Evolutionary conservation across 2,329 filamentous ascomycete species (phyloP), one percentile per base, ranked within the genome.

Genomic region (Ramularia endophylla): DNA sequence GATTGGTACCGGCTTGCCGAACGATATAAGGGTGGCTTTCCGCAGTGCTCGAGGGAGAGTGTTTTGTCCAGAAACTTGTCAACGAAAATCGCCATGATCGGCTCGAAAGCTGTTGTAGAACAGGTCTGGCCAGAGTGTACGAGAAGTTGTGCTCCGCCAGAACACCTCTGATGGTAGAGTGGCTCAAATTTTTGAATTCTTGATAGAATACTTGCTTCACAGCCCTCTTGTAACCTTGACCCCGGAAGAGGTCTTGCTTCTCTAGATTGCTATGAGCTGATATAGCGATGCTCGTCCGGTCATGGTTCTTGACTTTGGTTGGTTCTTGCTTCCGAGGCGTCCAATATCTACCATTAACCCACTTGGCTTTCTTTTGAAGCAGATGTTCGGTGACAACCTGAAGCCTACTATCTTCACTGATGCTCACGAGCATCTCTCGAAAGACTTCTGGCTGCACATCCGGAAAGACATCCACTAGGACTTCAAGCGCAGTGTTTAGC

Each of bases 361-460:
- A 86, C 36, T 77, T 74, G 40, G 77, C 74, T 27, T 79, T 77
- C 55, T 83, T 80, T 66, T 85, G 87, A 44, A 92, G 70, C 44
- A 92, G 68, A 36, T 80, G 76, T 58, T 92, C 85, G 9, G 85
- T 85, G 19, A 89, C 81, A 36, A 92, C 73, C 31, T 85, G 81
- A 17, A 90, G 66, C 50, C 85, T 72, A 47, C 85, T 90, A 62
- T 89, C 83, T 54, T 81, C 79, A 55, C 83, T 82, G 58, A 89
- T 83, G 56, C 72, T 83, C 28, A 73, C 67, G 36, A 92, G 77
- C 76, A 92, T 85, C 67, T 90, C 85, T 32, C 85, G 78, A 58
- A 92, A 87, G 13, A 89, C 85, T 52, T 89, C 84, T 45, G 85
- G 72, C 62, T 87, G 83, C n/a, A 89, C 72, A 62, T 89, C 79